Evolutionary conservation across 2,329 filamentous ascomycete genomes (phyloP), one percentile per base, ranked within the genome.

Genomic region (Aspergillus persii): DNA sequence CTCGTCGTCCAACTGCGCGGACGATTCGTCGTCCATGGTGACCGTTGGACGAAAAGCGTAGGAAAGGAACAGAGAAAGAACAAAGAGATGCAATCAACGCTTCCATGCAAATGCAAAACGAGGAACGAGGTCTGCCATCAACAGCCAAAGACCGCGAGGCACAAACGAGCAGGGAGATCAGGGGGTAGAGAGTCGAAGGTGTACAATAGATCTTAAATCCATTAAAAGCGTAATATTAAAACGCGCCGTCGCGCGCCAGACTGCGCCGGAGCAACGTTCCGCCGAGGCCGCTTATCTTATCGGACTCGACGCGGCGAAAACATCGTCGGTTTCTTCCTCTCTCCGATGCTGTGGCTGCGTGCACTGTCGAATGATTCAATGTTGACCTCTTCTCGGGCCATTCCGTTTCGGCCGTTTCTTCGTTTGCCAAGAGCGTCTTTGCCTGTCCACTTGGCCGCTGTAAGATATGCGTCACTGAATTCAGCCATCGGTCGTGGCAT

Each of bases 401-500:
- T 49, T 63, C 44, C 51, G 36, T 53, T 63, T 33, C 48, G 56
- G 49, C 51, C 60, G 18, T 63, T 57, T 56, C 58, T 68, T 9
- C 66, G 62, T 9, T 54, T 55, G 36, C 60, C 66, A 23, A 50
- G 53, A 30, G 44, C 49, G 12, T 47, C 15, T 8, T 49, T 55
- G 6, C 31, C 48, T 23, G 48, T 49, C 61, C 60, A 57, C 57
- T 56, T 69, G 61, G 60, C 46, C 8, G 50, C 54, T 26, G 67
- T 69, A 36, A 80, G 81, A 60, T 69, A 77, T 68, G 82, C 83
- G 26, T 88, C 86, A 47, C 81, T 91, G 46, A 84, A 80, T 60
- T 89, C 88, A 8, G 89, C 88, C 48, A 92, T 92, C 68, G 84
- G 86, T 64, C 80, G 83, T 50, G 89, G 89, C 12, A 79, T 91